phyloP scores from a whole-genome alignment of 768 basidiomycete species.

The Jaapia argillacea region DNA sequence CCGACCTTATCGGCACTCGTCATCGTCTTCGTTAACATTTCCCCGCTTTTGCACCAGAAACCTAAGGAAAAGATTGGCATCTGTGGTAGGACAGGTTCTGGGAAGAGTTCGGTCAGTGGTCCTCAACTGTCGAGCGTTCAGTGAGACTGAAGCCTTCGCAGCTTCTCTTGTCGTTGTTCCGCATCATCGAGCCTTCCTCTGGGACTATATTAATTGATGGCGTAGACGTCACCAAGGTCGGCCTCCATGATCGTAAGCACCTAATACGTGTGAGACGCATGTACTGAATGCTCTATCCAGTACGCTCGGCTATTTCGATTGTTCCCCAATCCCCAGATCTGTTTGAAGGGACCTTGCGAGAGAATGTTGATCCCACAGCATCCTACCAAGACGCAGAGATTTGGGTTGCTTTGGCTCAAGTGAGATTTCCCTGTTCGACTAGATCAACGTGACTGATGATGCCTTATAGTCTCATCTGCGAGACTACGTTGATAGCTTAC shows the following conservation, averaged over 20 bases:
- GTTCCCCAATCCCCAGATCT: slow-evolving; percentile 19
- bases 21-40: slow-evolving; percentile 5
- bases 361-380: slow-evolving; percentile 86
- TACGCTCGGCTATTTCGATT: slow-evolving; percentile 76
- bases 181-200: slow-evolving; percentile 60
- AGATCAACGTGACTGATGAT: background rate
- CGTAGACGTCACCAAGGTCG: slow-evolving; percentile 67
- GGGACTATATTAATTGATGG: slow-evolving; percentile 68
- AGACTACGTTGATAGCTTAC: slow-evolving; percentile 53
- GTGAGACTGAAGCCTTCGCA: slow-evolving; percentile 11
- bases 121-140: background rate
- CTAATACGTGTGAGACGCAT: background rate
- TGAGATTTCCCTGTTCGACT: slow-evolving; percentile 15
- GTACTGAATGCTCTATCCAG: slow-evolving; percentile 22
- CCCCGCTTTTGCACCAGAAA: slow-evolving; percentile 35
- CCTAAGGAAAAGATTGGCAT: slow-evolving; percentile 87
- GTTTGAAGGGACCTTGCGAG: slow-evolving; percentile 65
- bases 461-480: slow-evolving; percentile 48
- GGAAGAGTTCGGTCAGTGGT: slow-evolving; percentile 34
- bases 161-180: slow-evolving; percentile 64
- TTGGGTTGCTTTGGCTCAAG: slow-evolving; percentile 77
- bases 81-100: slow-evolving; percentile 72
- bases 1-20: background rate
- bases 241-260: slow-evolving; percentile 56
- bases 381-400: slow-evolving; percentile 69